Evolutionary conservation across 805 yeast genomes (phyloP).

Genomic region (Pichia eremophila): DNA sequence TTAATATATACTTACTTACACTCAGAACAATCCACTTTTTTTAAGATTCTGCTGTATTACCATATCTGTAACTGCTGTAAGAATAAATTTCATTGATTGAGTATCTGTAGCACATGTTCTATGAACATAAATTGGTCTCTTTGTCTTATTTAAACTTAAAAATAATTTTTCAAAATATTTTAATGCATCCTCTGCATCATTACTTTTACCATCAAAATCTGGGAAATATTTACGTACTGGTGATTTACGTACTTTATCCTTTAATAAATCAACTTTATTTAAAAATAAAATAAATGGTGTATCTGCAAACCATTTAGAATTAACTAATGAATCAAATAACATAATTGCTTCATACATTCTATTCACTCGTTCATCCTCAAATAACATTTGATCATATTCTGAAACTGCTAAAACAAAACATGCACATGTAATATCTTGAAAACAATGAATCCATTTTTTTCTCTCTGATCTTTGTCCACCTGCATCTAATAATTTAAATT

Average conservation of each 20-base stretch:
- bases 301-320: constrained; percentile 73
- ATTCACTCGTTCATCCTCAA: constrained; percentile 83
- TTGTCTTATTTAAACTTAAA: constrained; percentile 48
- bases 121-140: constrained; percentile 80
- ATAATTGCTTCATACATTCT: constrained; percentile 85
- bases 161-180: constrained; percentile 65
- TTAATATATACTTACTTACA: too few relatives aligned
- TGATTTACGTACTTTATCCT: constrained; percentile 53
- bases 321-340: constrained; percentile 74
- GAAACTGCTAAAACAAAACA: constrained; percentile 81
- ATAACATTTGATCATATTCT: constrained; percentile 86
- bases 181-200: constrained; percentile 56
- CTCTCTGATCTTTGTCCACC: constrained; percentile 94
- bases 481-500: constrained; percentile 80
- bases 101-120: constrained; percentile 95
- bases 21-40: constrained; percentile 56
- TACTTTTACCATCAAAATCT: constrained; percentile 58
- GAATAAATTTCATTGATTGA: constrained; percentile 76
- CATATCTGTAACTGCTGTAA: constrained; percentile 88
- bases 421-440: constrained; percentile 82
- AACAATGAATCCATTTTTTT: constrained; percentile 90
- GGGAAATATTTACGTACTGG: constrained; percentile 73
- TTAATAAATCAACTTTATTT: constrained; percentile 80
- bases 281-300: constrained; percentile 86
- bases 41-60: constrained; percentile 75